phyloP scores from a whole-genome alignment of 2,329 filamentous ascomycete species.

The Aotearoamyces nothofagi region DNA sequence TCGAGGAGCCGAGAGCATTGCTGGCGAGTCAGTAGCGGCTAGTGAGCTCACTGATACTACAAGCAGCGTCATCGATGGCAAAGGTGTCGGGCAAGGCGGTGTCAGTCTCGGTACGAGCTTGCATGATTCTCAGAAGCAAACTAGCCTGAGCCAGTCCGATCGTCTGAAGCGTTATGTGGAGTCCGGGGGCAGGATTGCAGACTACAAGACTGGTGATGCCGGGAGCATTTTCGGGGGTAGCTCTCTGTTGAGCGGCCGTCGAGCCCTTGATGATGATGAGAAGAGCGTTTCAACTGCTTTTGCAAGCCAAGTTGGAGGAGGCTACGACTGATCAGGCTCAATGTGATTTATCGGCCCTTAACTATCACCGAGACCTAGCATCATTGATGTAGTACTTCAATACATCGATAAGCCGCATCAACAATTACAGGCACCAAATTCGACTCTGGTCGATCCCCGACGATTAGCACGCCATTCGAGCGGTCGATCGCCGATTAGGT shows the following conservation, averaged over 20 bases:
- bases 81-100: conserved; percentile 67
- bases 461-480: no score
- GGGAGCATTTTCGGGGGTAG: conserved; percentile 54
- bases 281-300: conserved; percentile 95
- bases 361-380: no score
- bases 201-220: conserved; percentile 36
- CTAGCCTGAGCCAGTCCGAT: conserved; percentile 69
- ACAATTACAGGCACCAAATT: no score
- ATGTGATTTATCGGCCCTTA: no score
- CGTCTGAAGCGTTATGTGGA: conserved; percentile 92
- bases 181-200: conserved; percentile 53
- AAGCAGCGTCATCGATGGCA: conserved; percentile 60
- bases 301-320: conserved; percentile 71
- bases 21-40: conserved; percentile 83
- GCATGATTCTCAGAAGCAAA: conserved; percentile 56
- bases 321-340: conserved; percentile 21
- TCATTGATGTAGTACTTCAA: no score
- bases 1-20: conserved; percentile 60
- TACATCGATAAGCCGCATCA: no score
- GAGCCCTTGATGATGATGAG: conserved; percentile 73
- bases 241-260: conserved; percentile 22
- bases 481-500: no score
- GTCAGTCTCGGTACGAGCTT: conserved; percentile 76
- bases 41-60: conserved; percentile 81
- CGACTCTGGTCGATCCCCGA: no score